These are phyloP conservation scores for Penicillium arizonense DNA, from an alignment of 495 filamentous ascomycete genomes.

Conservation along the genomic window DNA sequence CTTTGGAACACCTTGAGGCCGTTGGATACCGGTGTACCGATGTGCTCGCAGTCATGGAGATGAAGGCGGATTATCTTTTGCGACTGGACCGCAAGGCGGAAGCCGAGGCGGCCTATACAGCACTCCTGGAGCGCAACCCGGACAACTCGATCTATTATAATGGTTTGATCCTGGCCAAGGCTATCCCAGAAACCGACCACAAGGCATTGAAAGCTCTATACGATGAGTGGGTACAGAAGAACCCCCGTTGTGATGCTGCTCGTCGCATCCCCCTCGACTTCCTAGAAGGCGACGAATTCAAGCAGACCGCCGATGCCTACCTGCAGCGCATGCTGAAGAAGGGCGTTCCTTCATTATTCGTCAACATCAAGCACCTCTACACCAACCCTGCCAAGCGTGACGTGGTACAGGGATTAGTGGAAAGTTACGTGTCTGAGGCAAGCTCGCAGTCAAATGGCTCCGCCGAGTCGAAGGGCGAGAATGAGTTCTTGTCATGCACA, in stretches of 20 bases:
- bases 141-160: constrained; percentile 87
- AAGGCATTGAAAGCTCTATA: constrained; percentile 69
- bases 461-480: constrained; percentile 49
- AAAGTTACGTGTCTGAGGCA: constrained; percentile 64
- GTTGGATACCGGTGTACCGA: constrained; percentile 77
- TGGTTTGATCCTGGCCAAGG: constrained; percentile 67
- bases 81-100: constrained; percentile 76
- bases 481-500: constrained; percentile 67
- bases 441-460: constrained; percentile 45
- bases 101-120: constrained; percentile 76
- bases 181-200: constrained; percentile 58
- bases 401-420: constrained; percentile 69
- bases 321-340: constrained; percentile 85
- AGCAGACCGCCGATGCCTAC: constrained; percentile 74
- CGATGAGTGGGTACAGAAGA: constrained; percentile 75
- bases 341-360: constrained; percentile 95
- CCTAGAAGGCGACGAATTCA: constrained; percentile 80
- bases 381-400: constrained; percentile 71
- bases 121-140: constrained; percentile 79
- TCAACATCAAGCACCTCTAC: constrained; percentile 93
- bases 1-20: constrained; percentile 81
- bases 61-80: constrained; percentile 80
- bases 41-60: constrained; percentile 84
- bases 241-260: constrained; percentile 80
- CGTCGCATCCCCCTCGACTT: constrained; percentile 88